Evolutionary conservation across 169 alveolate genomes (phyloP), one percentile per base, ranked within the genome.

Genomic region (Plasmodium blacklocki): DNA sequence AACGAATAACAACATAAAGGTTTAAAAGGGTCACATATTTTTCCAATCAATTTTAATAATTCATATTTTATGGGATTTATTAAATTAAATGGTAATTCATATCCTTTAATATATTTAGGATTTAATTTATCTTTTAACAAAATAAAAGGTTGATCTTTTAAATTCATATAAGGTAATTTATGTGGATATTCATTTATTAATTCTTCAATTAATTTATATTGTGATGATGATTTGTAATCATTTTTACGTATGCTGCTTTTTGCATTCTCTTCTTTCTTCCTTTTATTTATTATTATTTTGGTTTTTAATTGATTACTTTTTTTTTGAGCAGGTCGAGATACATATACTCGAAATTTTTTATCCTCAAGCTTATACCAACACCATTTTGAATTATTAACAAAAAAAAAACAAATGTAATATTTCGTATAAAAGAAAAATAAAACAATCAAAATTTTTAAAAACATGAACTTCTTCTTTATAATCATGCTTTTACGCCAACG

Each of bases 11-110:
- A 88, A 45, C 95, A 91, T 23, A 94, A 73, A 29, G 93, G 92
- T 19, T 74, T 88, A 63, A 78, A 63, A 0, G 96, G 96, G 23
- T 94, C 96, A 74, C 95, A 76, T n/a, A 94, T 83, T n/a, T 86
- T 75, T 12, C 96, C 96, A 52, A 94, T 91, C 0, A 94, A 49
- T 70, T 94, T 94, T 74, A 93, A 72, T 7, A 94, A 74, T 75
- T 94, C 96, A 86, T 94, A 66, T n/a, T 71, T 68, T 21, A 54
- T 60, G 7, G 73, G 78, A 4, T 92, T 56, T 43, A 94, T 95
- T 86, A 94, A 68, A 73, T 93, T 93, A 58, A 87, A 94, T 23
- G 96, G 96, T 75, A 86, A 73, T 70, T 94, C 96, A 56, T 88
- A 71, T 6, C 95, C 95, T 3, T 91, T 56, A 54, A 94, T 73